A percentile compares a stretch with the other conserved stretches of the same genome.
Evolutionary conservation across 345 rosid genomes (phyloP).

Genomic region (Hevea brasiliensis): DNA sequence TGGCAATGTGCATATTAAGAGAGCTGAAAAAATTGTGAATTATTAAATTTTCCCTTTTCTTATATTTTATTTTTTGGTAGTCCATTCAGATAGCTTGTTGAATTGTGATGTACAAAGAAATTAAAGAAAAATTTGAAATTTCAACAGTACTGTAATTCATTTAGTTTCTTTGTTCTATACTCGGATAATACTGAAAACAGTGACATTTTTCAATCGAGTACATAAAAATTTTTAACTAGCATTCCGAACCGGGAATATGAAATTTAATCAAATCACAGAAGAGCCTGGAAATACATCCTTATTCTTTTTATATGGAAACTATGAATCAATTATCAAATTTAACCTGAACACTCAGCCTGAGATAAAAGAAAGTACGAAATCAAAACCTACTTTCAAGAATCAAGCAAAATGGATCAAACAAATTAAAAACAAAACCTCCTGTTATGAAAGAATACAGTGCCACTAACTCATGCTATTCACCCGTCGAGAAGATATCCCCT

Average conservation of each 20-base stretch:
- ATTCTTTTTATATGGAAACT: neutral
- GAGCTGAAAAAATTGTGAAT: neutral
- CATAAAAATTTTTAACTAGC: too few species aligned
- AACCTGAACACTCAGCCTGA: neutral
- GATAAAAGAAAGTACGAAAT: neutral
- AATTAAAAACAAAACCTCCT: neutral
- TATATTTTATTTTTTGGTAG: too few species aligned
- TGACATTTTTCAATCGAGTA: too few species aligned
- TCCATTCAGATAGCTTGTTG: too few species aligned
- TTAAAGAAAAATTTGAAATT: too few species aligned
- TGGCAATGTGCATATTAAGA: neutral
- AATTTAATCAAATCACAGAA: too few species aligned
- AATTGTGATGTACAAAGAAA: too few species aligned
- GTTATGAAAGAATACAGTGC: conserved; percentile 15
- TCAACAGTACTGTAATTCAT: too few species aligned
- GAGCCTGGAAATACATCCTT: neutral
- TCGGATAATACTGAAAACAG: too few species aligned
- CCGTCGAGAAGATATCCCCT: neutral
- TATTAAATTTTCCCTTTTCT: too few species aligned
- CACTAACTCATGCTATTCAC: conserved; percentile 2
- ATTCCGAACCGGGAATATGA: neutral
- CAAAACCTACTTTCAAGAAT: neutral
- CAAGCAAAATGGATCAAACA: neutral
- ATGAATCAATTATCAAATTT: neutral
- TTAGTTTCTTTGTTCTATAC: too few species aligned